Percentiles rank a stretch among this genome's conserved stretches.
Evolutionary conservation across 1,139 yeast genomes (phyloP).

Genomic region (Nakaseomyces glabratus): DNA sequence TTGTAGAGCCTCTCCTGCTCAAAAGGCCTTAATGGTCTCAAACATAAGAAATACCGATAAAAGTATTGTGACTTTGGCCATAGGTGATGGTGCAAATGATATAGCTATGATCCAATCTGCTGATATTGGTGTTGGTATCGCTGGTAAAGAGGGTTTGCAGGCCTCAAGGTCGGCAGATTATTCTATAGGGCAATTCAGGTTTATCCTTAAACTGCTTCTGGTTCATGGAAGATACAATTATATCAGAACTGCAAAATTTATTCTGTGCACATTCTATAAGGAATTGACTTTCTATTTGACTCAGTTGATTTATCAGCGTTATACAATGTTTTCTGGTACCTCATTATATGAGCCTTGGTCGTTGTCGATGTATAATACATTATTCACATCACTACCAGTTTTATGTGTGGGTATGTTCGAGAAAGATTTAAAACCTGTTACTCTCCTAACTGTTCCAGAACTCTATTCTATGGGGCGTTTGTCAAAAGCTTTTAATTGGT

Average conservation of each 20-base stretch:
- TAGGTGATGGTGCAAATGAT: constrained; percentile 99
- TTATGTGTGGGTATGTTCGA: constrained; percentile 93
- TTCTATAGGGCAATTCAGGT: constrained; percentile 90
- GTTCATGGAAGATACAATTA: constrained; percentile 97
- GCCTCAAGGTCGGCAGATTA: constrained; percentile 95
- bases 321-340: constrained; percentile 85
- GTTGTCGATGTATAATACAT: constrained; percentile 89
- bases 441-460: constrained; percentile 87
- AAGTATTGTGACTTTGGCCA: constrained; percentile 75
- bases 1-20: constrained; percentile 96
- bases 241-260: constrained; percentile 83
- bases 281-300: constrained; percentile 83
- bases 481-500: constrained; percentile 65
- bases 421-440: constrained; percentile 79
- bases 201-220: constrained; percentile 64
- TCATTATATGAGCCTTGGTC: constrained; percentile 95
- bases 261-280: constrained; percentile 89
- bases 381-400: constrained; percentile 89
- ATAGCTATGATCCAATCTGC: constrained; percentile 99
- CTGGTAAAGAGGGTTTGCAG: constrained; percentile 94
- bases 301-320: constrained; percentile 79
- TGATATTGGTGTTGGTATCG: constrained; percentile 93
- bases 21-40: constrained; percentile 82
- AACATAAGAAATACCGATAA: constrained; percentile 60
- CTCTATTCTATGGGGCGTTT: constrained; percentile 69